Evolutionary conservation across 495 filamentous ascomycete species (phyloP), one percentile per base, ranked within the genome.

Genomic region (Pyrenopolyporus hunteri): DNA sequence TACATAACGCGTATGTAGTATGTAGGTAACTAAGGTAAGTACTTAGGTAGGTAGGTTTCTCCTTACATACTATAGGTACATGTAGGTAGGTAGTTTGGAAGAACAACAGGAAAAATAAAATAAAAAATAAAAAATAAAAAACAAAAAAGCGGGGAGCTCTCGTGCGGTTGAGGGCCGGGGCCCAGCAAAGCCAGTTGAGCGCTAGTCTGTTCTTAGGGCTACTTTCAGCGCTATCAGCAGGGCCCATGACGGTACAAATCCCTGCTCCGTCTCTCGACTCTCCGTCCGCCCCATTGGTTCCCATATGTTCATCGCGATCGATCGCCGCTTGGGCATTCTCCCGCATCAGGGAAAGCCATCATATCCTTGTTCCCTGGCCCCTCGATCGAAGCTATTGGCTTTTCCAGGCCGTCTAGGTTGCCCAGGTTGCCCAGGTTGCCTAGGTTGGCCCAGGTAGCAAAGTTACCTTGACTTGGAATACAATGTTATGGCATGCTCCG

Each of bases 271-370:
- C 57, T 66, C 20, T 40, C 3, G 36, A 33, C 45, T 47, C 23
- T 17, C 25, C 4, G 6, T 10, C 3, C 2, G 13, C 36, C 6
- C 57, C 11, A 66, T 61, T 66, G 57, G 63, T 53, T 40, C 42
- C 53, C 29, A 3, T 4, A 1, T 22, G 20, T 10, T 23, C 44
- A 66, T 66, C 63, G 57, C 57, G 63, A 66, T 66, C 63, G 63
- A 66, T 66, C 63, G 63, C 57, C 46, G 44, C 57, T 39, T 66
- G 40, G n/a, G 46, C 57, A 53, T 61, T 66, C 63, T 66, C 63
- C 63, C 63, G 63, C 63, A 66, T 66, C 56, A 66, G 63, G 63
- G 48, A 65, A 55, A 37, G 23, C 6, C 43, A 48, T 2, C 35
- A 6, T 53, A 64, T 64, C 61, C 61, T 29, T 49, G 60, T 53